Conservation (phyloP, 2,329 filamentous ascomycete species). For the Helotiales sp. region DNA sequence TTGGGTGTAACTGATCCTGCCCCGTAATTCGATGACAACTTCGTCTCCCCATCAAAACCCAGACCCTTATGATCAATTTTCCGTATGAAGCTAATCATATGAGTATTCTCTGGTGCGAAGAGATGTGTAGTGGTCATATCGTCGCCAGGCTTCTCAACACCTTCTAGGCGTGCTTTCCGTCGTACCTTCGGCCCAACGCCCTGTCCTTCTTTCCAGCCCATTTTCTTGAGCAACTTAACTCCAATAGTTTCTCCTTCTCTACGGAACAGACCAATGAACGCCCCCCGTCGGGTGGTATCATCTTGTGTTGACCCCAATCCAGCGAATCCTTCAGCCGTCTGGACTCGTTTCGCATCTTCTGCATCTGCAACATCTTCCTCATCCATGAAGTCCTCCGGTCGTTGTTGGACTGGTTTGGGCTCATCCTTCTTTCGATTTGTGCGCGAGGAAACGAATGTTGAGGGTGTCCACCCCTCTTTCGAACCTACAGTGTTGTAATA, state of each 20-base stretch:
- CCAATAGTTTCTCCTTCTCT: constrained; percentile 83
- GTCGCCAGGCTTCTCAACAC: constrained; percentile 48
- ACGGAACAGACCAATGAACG: constrained; percentile 74
- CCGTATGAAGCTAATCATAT: constrained; percentile 67
- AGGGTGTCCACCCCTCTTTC: constrained; percentile 96
- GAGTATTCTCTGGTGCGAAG: constrained; percentile 83
- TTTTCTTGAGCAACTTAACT: constrained; percentile 79
- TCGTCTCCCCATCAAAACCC: constrained; percentile 66
- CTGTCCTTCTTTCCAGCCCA: constrained; percentile 96
- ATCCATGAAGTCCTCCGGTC: constrained; percentile 95
- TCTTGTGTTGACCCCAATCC: constrained; percentile 72
- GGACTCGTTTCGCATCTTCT: constrained; percentile 75
- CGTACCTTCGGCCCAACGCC: constrained; percentile 88
- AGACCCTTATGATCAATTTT: constrained; percentile 75
- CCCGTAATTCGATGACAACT: constrained; percentile 48
- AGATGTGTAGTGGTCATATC: constrained; percentile 60
- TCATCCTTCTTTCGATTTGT: constrained; percentile 74
- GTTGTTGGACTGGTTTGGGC: constrained; percentile 58
- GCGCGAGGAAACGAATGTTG: constrained; percentile 90
- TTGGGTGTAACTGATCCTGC: constrained; percentile 40
- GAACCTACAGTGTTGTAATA: constrained; percentile 99
- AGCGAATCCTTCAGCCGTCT: constrained; percentile 75
- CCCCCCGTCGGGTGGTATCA: constrained; percentile 54
- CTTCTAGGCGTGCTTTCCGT: constrained; percentile 72
- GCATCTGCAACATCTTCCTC: constrained; percentile 91